Evolutionary conservation across 73 alveolate species (phyloP), one percentile per base, ranked within the genome.

Genomic region (Blepharisma japonicum): DNA sequence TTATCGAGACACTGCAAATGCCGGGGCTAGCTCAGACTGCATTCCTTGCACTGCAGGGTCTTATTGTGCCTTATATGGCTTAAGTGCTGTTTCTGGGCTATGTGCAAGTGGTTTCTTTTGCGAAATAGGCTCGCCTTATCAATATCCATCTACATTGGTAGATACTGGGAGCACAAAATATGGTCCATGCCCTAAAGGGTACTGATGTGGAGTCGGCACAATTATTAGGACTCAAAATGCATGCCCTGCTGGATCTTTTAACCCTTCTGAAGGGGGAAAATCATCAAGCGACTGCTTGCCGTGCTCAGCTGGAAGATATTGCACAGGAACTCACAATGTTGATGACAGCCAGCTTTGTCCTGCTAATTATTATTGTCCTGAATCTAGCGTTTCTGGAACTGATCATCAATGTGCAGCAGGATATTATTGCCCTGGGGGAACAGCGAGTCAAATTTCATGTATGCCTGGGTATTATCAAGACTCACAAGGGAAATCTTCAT

Each of bases 101-200:
- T 91, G 97, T 56, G 71, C 84, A 8, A 88, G 86, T 14, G 96
- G 97, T 8, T 91, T 20, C 80, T 89, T 68, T 77, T 91, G 97
- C 77, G 79, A 55, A 6, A 51, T 74, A 56, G 88, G 85, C 27
- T 88, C 93, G 5, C 68, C 84, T 56, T 55, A 68, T 76, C 83
- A 82, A 14, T 83, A 78, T 8, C 92, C 95, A 9, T 68, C 82
- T 32, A 51, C 27, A 2, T 38, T 66, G 32, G 42, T 20, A 7
- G 72, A 8, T 14, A 21, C 72, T 8, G 50, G 55, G 23, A 70
- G 54, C 1, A 61, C 61, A 39, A 86, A 78, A 20, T 68, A 82
- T 32, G 87, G 88, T 3, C 97, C 97, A 2, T 91, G 97, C 68
- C 86, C 90, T 20, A 71, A 79, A 5, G 97, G 97, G 9, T 79